Evolutionary conservation across 352 stramenopile species (phyloP).

Genomic region (Blastocystis sp.): DNA sequence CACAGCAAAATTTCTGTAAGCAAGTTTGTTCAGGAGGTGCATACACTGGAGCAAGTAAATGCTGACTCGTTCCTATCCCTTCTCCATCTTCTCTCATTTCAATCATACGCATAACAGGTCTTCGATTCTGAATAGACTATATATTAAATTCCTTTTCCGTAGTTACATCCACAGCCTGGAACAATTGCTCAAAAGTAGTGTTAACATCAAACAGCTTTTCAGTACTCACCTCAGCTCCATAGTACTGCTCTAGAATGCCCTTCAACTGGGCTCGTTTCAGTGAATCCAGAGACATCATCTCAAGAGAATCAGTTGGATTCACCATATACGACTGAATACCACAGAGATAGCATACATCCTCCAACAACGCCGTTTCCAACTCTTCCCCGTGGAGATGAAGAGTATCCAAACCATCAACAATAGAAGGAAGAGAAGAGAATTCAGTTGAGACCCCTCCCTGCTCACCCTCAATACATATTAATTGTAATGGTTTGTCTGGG

Average conservation of each 20-base stretch:
- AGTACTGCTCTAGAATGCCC: slow-evolving; percentile 32
- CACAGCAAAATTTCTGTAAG: too few relatives aligned
- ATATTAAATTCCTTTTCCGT: neutral
- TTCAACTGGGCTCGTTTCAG: slow-evolving; percentile 15
- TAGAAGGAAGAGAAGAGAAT: neutral
- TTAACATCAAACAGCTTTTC: slow-evolving; percentile 28
- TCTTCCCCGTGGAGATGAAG: slow-evolving; percentile 36
- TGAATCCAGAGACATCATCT: slow-evolving; percentile 50
- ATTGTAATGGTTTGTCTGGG: neutral
- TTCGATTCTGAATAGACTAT: neutral
- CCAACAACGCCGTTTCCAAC: neutral
- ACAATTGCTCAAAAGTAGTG: slow-evolving; percentile 19
- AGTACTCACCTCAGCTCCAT: neutral
- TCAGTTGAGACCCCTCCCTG: neutral
- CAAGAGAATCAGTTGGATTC: slow-evolving; percentile 16
- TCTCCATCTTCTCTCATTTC: neutral
- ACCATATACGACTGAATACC: slow-evolving; percentile 42
- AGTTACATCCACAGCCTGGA: slow-evolving; percentile 3
- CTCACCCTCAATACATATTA: neutral
- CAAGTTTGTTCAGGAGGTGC: neutral
- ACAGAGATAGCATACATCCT: slow-evolving; percentile 24
- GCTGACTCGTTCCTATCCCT: neutral
- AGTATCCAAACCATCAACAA: neutral
- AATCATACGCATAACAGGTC: neutral
- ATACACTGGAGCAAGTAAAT: neutral